Percentiles rank a stretch among this genome's conserved stretches.
phyloP scores from a whole-genome alignment of 345 rosid genomes.

The Aquilaria sinensis region DNA sequence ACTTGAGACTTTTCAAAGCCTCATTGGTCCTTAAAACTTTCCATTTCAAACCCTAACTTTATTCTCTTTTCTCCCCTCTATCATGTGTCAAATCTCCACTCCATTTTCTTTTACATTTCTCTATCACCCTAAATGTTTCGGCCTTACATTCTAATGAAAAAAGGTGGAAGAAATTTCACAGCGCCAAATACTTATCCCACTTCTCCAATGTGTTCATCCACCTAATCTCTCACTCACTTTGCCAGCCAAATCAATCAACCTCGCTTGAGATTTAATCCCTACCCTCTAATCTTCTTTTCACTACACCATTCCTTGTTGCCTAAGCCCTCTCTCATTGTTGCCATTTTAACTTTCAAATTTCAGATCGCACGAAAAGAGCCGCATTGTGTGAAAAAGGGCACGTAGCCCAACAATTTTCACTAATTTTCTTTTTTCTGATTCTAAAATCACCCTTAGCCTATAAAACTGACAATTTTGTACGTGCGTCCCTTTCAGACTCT shows the following conservation, averaged over 20 bases:
- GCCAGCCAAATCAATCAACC: neutral
- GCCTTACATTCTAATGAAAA: neutral
- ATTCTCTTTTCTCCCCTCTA: no score
- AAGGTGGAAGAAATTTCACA: neutral
- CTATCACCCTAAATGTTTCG: neutral
- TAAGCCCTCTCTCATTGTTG: neutral
- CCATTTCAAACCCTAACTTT: no score
- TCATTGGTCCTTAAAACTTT: no score
- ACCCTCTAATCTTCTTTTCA: neutral
- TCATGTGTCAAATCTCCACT: no score
- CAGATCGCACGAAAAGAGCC: neutral
- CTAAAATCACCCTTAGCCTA: neutral
- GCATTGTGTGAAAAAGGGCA: neutral
- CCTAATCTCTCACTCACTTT: neutral
- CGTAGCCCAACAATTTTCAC: conserved; percentile 4
- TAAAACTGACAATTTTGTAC: neutral
- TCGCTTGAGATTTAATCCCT: neutral
- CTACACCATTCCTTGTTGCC: neutral
- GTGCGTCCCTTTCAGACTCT: neutral
- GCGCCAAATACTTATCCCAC: neutral
- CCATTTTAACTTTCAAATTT: neutral
- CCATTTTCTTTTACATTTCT: no score
- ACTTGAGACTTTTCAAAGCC: no score
- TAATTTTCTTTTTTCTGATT: neutral
- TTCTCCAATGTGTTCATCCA: neutral